Evolutionary conservation across 257 asterid genomes (phyloP), one percentile per base, ranked within the genome.

Genomic region (Mitragyna speciosa): DNA sequence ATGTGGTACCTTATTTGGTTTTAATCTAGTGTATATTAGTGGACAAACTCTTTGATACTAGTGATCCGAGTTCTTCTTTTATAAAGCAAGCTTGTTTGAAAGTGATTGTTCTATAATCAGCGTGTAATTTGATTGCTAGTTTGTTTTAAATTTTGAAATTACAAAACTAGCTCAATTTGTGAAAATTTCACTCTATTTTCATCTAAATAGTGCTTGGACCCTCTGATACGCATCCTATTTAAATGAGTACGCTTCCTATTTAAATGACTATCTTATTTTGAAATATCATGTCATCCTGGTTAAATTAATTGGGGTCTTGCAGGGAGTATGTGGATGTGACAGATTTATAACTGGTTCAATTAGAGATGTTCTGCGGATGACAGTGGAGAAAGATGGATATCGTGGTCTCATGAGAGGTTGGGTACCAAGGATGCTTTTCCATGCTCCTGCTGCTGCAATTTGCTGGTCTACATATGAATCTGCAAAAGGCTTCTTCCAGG

Each of bases 391-490:
- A 86, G 98, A 96, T 31, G 99, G 99, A 61, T 94, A 92, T 76
- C 81, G 87, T 28, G 99, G 97, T 47, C 98, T 96, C 43, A 73
- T 92, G 87, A 90, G 99, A 85, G 99, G 99, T 12, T 96, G 98
- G 99, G 79, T 84, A 82, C 99, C 99, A 24, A 88, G 99, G 86
- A 91, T 91, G 98, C 97, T 96, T 76, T 96, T 96, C 90, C 99
- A 96, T 82, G 97, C 99, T 75, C 99, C 98, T 22, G 99, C 99
- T 41, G 98, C 99, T 78, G 99, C 99, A 28, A 92, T 96, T 83
- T 92, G 97, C 87, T 96, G 99, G 98, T 96, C 99, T 15, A 96
- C 97, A 0, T 94, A 96, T 67, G 99, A 96, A 91, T 94, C 99
- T 75, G 89, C 88, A 15, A 96, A 96, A 88, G 24, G 87, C 76